These are phyloP conservation scores for Trichoderma simmonsii DNA, from an alignment of 2,329 filamentous ascomycete species.

Conservation along the genomic window DNA sequence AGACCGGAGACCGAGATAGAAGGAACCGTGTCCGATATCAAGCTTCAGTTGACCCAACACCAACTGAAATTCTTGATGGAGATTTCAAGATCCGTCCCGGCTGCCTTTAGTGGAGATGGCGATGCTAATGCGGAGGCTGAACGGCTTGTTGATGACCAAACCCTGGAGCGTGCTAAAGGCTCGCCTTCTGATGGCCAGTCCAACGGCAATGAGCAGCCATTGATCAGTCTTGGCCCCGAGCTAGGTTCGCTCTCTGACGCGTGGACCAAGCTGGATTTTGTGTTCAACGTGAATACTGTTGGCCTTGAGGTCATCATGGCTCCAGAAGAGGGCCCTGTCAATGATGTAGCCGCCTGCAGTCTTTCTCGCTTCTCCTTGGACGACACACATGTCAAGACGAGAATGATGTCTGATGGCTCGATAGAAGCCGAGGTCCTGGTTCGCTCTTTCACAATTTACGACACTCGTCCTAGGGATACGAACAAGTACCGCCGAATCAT, in stretches of 20 bases:
- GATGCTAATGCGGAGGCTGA: slow-evolving; percentile 74
- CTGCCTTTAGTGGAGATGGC: slow-evolving; percentile 68
- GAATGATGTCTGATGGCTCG: slow-evolving; percentile 88
- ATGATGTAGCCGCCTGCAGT: slow-evolving; percentile 72
- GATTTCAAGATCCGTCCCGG: slow-evolving; percentile 81
- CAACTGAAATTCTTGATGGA: slow-evolving; percentile 89
- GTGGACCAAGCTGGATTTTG: slow-evolving; percentile 91
- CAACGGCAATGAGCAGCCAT: slow-evolving; percentile 36
- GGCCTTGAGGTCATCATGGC: slow-evolving; percentile 84
- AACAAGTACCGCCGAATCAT: slow-evolving; percentile 99
- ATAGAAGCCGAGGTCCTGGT: slow-evolving; percentile 91
- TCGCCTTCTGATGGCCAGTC: slow-evolving; percentile 32
- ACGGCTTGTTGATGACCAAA: slow-evolving; percentile 64
- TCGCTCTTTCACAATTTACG: slow-evolving; percentile 89
- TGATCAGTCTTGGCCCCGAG: slow-evolving; percentile 64
- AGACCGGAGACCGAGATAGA: slow-evolving; percentile 89
- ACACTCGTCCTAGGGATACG: slow-evolving; percentile 81
- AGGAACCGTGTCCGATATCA: slow-evolving; percentile 89
- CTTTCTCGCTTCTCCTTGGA: slow-evolving; percentile 93
- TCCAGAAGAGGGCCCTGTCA: slow-evolving; percentile 72
- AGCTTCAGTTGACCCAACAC: slow-evolving; percentile 82
- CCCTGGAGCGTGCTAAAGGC: slow-evolving; percentile 47
- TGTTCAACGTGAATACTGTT: slow-evolving; percentile 85
- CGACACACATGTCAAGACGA: slow-evolving; percentile 84
- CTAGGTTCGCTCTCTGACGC: slow-evolving; percentile 64